Evolutionary conservation across 2,329 filamentous ascomycete genomes (phyloP).

Genomic region (Grosmannia huntii): DNA sequence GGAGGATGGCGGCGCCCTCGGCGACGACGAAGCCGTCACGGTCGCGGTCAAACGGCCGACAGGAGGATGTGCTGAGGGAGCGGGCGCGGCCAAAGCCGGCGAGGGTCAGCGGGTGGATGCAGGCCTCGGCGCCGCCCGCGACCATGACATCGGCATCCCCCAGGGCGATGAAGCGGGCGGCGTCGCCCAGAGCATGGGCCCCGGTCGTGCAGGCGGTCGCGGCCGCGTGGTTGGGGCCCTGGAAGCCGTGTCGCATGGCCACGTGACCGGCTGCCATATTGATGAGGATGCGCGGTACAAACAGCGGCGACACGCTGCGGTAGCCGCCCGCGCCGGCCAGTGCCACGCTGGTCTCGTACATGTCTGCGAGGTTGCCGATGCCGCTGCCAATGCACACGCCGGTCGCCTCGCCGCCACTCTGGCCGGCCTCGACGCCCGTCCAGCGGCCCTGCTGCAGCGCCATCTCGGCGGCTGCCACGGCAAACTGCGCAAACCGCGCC

Average conservation of each 20-base stretch:
- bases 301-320: conserved; percentile 82
- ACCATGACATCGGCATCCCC: conserved; percentile 93
- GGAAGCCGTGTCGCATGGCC: conserved; percentile 80
- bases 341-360: conserved; percentile 69
- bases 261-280: conserved; percentile 93
- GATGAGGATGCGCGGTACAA: conserved; percentile 85
- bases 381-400: conserved; percentile 91
- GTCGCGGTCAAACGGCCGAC: conserved; percentile 72
- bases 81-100: conserved; percentile 82
- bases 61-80: conserved; percentile 62
- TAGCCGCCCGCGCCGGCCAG: conserved; percentile 67
- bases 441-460: conserved; percentile 74
- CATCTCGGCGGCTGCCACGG: conserved; percentile 74
- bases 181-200: conserved; percentile 87
- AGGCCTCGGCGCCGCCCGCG: conserved; percentile 89
- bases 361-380: conserved; percentile 85
- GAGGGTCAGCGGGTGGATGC: conserved; percentile 86
- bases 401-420: conserved; percentile 52
- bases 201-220: conserved; percentile 96
- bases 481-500: conserved; percentile 88
- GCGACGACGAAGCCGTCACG: conserved; percentile 83
- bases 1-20: conserved; percentile 77
- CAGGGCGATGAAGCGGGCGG: conserved; percentile 79
- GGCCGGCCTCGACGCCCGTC: conserved; percentile 29
- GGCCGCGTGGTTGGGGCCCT: conserved; percentile 82